Conservation (phyloP, 345 rosid species). For the Ricinus communis region DNA sequence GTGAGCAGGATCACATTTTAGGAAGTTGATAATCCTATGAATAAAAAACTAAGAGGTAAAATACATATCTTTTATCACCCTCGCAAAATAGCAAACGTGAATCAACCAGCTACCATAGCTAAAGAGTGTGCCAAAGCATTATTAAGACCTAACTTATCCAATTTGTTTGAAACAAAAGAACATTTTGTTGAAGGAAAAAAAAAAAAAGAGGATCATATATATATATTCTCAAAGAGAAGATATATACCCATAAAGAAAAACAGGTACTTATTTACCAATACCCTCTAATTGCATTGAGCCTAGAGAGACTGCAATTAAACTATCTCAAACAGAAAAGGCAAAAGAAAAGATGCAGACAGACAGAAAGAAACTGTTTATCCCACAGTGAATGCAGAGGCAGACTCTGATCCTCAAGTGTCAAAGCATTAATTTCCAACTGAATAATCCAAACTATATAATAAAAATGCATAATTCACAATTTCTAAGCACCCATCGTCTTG, state of each 20-base stretch:
- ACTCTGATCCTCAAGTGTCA: background rate
- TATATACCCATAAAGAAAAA: background rate
- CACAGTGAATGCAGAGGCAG: background rate
- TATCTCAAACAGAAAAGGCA: background rate
- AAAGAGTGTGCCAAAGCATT: background rate
- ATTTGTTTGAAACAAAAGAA: background rate
- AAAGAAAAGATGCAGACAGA: background rate
- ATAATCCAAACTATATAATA: too few relatives aligned
- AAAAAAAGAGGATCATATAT: background rate
- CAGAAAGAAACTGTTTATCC: background rate
- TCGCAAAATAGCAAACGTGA: background rate
- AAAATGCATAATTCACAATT: too few relatives aligned
- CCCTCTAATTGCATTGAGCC: background rate
- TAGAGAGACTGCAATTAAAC: too few relatives aligned
- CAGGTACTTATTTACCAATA: background rate
- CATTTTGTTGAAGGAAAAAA: background rate
- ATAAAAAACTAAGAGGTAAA: constrained; percentile 10
- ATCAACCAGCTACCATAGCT: background rate
- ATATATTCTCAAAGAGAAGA: background rate
- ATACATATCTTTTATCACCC: background rate
- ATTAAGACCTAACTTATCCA: background rate
- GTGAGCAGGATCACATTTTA: background rate
- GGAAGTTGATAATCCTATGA: background rate
- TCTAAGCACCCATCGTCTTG: too few relatives aligned
- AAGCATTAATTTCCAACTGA: too few relatives aligned